Evolutionary conservation across 129 eudicot genomes (phyloP), one percentile per base, ranked within the genome.

Genomic region (Flaveria linearis): DNA sequence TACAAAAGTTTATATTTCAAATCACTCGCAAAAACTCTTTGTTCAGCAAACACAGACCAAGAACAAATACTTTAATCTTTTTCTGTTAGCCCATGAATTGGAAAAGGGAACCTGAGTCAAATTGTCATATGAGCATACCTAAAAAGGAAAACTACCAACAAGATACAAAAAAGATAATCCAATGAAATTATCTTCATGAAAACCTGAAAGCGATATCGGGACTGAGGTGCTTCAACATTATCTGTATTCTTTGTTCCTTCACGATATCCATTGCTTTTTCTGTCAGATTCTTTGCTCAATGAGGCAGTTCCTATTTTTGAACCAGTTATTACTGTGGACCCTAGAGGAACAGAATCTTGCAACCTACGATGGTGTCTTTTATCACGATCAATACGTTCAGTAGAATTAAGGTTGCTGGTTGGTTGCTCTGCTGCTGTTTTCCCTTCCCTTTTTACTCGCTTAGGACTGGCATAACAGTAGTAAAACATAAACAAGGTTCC

Each of bases 191-290:
- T 72, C 51, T 61, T 64, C 18, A 56, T 36, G 42, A 55, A 45
- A 63, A 89, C 98, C 98, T 93, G 98, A 78, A 78, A 76, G 60
- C 41, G 80, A 64, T 88, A 85, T 77, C 84, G 82, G 17, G 97
- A 71, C 14, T 75, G 87, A 72, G 89, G 88, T 25, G 81, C 79
- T 71, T 74, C 87, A 30, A 55, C 67, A 20, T 79, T 67, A 46
- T 78, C 85, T 7, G 90, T 71, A 76, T 66, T 60, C 67, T 76
- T 88, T 53, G 80, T 73, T 82, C 82, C 91, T 75, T 83, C 89
- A 52, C 65, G 76, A n/a, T 42, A 78, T 71, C 76, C 88, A 61
- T 82, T 68, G 25, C 42, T 62, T 86, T 71, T 80, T 65, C 70
- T 84, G 62, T 87, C 83, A 46, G 85, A 80, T 42, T 79, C 89